Base-by-base conservation (phyloP, 345 rosid genomes). In the Populus pruinosa region DNA sequence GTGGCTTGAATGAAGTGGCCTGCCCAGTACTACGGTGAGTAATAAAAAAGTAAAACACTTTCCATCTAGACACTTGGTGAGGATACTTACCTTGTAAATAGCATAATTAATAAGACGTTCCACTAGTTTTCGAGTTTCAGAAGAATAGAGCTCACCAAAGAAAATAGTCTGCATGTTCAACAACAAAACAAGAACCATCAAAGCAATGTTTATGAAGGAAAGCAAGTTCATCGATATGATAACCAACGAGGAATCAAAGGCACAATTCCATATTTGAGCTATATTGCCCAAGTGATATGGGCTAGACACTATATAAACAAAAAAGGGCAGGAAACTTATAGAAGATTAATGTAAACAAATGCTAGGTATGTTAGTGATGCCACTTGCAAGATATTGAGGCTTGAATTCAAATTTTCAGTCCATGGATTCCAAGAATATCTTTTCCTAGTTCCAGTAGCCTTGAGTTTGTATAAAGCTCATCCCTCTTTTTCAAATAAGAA, bases 31-130 rank as follows among this genome's bases (percentile, higher is more conserved):
- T 6, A 61, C 8, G 0, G 63, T 13, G 1, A 23, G 23, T 43
- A 74, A 36, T n/a, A 50, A 72, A 72, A 65, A 49, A 36, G 23
- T 9, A n/a, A 65, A 71, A 36, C 8, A 7, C 33, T 35, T 76
- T 14, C 39, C 61, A 49, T 8, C 43, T 4, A 66, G 44, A 36
- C 25, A 31, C 38, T 59, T 47, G 53, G 44, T 73, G 75, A 73
- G 70, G 82, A 69, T 56, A 78, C 59, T 76, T 85, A 96, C 99
- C 99, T 96, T 96, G 86, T 96, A 96, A 72, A 92, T 88, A 85
- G 92, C 91, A 89, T 96, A 96, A 82, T 96, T 93, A 80, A 90
- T 82, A 79, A 96, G 93, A n/a, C 95, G 94, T 82, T 93, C 98
- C 84, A 87, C 87, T 81, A 96, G 79, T 83, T 92, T 96, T 74